phyloP scores from a whole-genome alignment of 768 basidiomycete genomes.

The Termitomyces sp. region DNA sequence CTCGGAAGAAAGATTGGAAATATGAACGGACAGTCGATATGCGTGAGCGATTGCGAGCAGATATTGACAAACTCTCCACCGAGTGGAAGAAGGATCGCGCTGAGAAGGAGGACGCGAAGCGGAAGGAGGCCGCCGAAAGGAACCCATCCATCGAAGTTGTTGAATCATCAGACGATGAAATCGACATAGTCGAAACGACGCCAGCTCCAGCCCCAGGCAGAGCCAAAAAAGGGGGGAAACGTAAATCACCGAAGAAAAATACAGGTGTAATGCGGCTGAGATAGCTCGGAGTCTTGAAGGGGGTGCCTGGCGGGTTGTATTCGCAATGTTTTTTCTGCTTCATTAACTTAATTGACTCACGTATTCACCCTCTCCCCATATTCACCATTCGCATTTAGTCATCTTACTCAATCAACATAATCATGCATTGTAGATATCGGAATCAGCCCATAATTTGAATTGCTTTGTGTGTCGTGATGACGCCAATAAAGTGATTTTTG shows the following conservation, averaged over 20 bases:
- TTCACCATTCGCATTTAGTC: neutral
- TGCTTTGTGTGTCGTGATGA: neutral
- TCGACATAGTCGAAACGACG: conserved; percentile 37
- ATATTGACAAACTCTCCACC: conserved; percentile 46
- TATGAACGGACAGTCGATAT: conserved; percentile 40
- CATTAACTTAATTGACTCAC: conserved; percentile 3
- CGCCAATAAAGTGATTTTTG: too few relatives aligned
- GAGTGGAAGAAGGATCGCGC: conserved; percentile 49
- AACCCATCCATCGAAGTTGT: conserved; percentile 17
- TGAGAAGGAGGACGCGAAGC: conserved; percentile 33
- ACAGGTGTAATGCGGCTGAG: conserved; percentile 7
- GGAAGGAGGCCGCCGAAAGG: conserved; percentile 28
- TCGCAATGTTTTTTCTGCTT: neutral
- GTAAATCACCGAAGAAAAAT: conserved; percentile 8
- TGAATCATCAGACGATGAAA: conserved; percentile 37
- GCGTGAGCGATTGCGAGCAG: conserved; percentile 40
- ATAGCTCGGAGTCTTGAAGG: neutral
- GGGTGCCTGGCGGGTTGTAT: neutral
- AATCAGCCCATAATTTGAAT: conserved; percentile 2
- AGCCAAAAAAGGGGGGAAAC: conserved; percentile 8
- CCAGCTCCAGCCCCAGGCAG: conserved; percentile 12
- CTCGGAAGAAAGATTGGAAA: conserved; percentile 51
- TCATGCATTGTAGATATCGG: conserved; percentile 9
- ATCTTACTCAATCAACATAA: conserved; percentile 5
- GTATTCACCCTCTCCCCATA: neutral